phyloP scores from a whole-genome alignment of 2,329 filamentous ascomycete species.

The Pseudogymnoascus sp. region DNA sequence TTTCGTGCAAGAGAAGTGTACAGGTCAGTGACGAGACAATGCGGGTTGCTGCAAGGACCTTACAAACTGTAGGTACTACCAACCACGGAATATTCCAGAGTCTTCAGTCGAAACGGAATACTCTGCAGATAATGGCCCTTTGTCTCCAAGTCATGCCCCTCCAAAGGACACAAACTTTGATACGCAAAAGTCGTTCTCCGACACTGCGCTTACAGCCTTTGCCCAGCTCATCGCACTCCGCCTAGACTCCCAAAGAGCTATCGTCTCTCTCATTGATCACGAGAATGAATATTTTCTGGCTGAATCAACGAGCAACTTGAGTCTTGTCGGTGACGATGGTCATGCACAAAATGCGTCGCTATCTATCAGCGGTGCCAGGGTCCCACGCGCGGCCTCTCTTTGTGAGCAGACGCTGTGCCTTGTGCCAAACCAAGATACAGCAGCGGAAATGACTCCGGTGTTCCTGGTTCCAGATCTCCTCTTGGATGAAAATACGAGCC shows the following conservation, averaged over 20 bases:
- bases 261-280: constrained; percentile 40
- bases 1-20: neutral
- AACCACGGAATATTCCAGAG: constrained; percentile 15
- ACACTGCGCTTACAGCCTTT: constrained; percentile 37
- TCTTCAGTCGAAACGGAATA: neutral
- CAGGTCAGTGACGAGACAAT: neutral
- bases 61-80: constrained; percentile 20
- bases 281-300: constrained; percentile 41
- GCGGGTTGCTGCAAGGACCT: neutral
- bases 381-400: constrained; percentile 20
- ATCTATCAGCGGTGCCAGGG: constrained; percentile 20
- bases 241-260: constrained; percentile 37
- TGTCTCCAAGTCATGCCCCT: neutral
- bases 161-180: neutral
- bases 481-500: constrained; percentile 18
- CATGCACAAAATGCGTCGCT: constrained; percentile 20
- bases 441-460: constrained; percentile 18
- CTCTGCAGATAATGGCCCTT: neutral
- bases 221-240: constrained; percentile 42
- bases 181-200: constrained; percentile 23
- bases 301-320: constrained; percentile 42
- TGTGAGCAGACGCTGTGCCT: constrained; percentile 25
- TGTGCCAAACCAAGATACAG: constrained; percentile 15
- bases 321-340: constrained; percentile 24
- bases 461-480: constrained; percentile 21